Base-by-base conservation (phyloP, 2,329 filamentous ascomycete species). In the Dothideomycetes sp. region DNA sequence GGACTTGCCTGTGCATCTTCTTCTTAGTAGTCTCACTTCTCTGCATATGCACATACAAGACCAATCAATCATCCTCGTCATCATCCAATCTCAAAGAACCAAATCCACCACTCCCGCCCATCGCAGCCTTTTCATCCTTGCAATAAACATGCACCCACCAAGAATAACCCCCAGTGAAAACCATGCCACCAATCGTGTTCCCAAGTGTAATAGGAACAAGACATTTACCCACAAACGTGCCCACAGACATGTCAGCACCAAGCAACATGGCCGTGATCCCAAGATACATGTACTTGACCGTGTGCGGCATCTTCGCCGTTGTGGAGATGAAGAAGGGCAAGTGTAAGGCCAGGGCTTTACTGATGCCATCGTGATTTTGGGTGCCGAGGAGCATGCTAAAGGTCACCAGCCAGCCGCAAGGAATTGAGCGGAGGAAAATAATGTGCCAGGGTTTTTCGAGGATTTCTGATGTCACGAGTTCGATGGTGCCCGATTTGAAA, bases 251-350 rank as follows among this genome's bases (percentile, higher is more conserved):
- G 15, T 44, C 40, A 7, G 48, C 46, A 4, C 53, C 53, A 5
- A 52, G 29, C 25, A 56, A 45, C 48, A 56, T 54, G 1, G 42
- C 52, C 3, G 46, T 48, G 7, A 39, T 41, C 4, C 45, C 39
- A 13, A 55, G 31, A 34, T 54, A 55, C 53, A 56, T 56, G 30
- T 55, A 56, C 35, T 57, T 50, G 3, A 57, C 54, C 1, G 51
- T 53, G 27, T 57, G 53, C 15, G 54, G 53, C 30, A 48, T 55
- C 29, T 48, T 44, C n/a, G 49, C 45, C 12, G 47, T 46, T 5
- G 49, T 49, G 6, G 45, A 46, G n/a, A 57, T 51, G 45, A 54
- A 49, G 35, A 55, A 53, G 16, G 52, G 52, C 22, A 54, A 44
- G 31, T 53, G 48, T 22, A 54, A 40, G 19, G 45, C 50, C 25